Evolutionary conservation across 1,139 yeast species (phyloP).

Genomic region (Scheffersomyces insectosa): DNA sequence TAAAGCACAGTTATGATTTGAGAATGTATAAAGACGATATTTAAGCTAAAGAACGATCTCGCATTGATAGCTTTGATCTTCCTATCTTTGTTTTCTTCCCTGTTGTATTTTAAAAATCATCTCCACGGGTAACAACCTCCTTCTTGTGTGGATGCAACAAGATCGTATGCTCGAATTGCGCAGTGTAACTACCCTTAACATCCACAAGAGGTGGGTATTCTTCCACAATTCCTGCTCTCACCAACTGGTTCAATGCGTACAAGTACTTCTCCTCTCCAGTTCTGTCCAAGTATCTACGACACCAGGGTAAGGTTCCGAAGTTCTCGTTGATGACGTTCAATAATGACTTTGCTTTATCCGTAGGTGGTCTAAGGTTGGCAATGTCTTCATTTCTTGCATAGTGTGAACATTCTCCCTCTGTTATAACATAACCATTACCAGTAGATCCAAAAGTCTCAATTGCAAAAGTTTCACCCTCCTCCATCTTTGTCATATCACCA

Average conservation of each 20-base stretch:
- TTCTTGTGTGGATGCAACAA: slow-evolving; percentile 87
- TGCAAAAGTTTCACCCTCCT: slow-evolving; percentile 97
- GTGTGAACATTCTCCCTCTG: slow-evolving; percentile 93
- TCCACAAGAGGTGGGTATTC: slow-evolving; percentile 98
- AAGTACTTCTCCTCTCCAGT: slow-evolving; percentile 90
- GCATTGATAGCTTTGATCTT: too few species aligned
- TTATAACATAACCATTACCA: slow-evolving; percentile 85
- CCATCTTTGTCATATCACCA: slow-evolving; percentile 95
- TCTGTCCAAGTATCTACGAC: slow-evolving; percentile 91
- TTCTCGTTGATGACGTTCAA: slow-evolving; percentile 68
- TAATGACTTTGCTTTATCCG: slow-evolving; percentile 68
- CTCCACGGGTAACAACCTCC: slow-evolving; percentile 94
- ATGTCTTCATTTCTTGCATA: slow-evolving; percentile 66
- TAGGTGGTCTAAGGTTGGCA: slow-evolving; percentile 45
- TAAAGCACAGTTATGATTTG: too few species aligned
- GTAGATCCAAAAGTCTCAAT: slow-evolving; percentile 98
- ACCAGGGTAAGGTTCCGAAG: slow-evolving; percentile 95
- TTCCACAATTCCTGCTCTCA: slow-evolving; percentile 80
- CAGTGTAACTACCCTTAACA: slow-evolving; percentile 82
- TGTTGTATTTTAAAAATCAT: slow-evolving; percentile 59
- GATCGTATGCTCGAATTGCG: slow-evolving; percentile 94
- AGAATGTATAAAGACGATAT: too few species aligned
- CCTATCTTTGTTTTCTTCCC: too few species aligned
- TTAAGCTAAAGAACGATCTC: too few species aligned
- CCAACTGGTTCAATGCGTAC: slow-evolving; percentile 84